These are phyloP conservation scores for Backusella tuberculispora DNA, from an alignment of 192 early-diverging fungal species.

Conservation along the genomic window DNA sequence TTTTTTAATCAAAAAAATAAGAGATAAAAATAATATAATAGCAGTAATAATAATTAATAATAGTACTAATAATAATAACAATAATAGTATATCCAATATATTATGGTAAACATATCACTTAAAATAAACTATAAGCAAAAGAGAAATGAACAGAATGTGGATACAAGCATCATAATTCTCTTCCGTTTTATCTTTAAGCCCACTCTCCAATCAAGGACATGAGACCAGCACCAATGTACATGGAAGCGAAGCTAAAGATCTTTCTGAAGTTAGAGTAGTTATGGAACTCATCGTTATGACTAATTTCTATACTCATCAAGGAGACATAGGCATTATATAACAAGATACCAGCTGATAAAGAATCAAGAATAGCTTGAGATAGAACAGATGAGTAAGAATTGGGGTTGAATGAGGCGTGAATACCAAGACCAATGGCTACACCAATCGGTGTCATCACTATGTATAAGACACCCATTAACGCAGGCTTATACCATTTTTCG, in stretches of 20 bases:
- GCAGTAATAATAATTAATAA: too few species aligned
- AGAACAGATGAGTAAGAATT: conserved; percentile 65
- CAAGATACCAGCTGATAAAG: conserved; percentile 81
- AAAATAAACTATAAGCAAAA: too few species aligned
- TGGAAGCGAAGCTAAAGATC: conserved; percentile 24
- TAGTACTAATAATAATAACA: neutral
- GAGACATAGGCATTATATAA: conserved; percentile 78
- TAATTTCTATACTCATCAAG: conserved; percentile 61
- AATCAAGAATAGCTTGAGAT: conserved; percentile 71
- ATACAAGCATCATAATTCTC: neutral
- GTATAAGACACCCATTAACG: conserved; percentile 56
- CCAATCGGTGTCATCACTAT: conserved; percentile 82
- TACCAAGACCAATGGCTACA: conserved; percentile 77
- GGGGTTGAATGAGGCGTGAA: conserved; percentile 64
- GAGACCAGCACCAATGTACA: conserved; percentile 41
- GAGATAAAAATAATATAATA: too few species aligned
- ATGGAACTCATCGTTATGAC: conserved; percentile 32
- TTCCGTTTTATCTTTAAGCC: conserved; percentile 18
- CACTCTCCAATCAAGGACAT: conserved; percentile 42
- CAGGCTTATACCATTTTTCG: conserved; percentile 31
- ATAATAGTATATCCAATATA: neutral
- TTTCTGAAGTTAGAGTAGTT: conserved; percentile 7
- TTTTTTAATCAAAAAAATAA: too few species aligned
- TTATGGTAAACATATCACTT: too few species aligned
- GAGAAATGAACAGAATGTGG: too few species aligned